Base-by-base conservation (phyloP, 176 grass and related monocot genomes). In the Juncus inflexus region DNA sequence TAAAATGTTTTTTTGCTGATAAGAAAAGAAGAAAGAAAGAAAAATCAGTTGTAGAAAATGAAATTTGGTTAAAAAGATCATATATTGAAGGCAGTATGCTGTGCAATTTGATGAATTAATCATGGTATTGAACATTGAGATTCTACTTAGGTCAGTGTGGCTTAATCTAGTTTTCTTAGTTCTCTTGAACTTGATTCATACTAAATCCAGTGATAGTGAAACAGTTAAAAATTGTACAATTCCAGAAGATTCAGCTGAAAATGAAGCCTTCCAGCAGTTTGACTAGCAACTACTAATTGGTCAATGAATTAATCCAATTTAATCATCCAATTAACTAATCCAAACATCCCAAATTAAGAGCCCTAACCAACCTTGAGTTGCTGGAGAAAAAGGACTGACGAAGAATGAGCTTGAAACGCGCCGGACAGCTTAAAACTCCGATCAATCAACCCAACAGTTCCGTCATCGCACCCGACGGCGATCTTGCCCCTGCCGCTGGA, bases 1-100 rank as follows among this genome's bases (percentile, higher is more conserved):
- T 54, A 99, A 83, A 67, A 84, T 79, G 85, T 92, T 92, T 42
- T 64, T 85, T 99, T 99, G 89, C 85, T 99, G 80, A 69, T 73
- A 55, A 77, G 57, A 69, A 10, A 84, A 79, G 43, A 16, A 71
- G 37, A n/a, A n/a, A 47, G 43, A 47, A 2, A 9, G 9, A 9
- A 47, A 47, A 47, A 2, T 47, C 43, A 47, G 43, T 9, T 6
- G 43, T 6, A 47, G 43, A 9, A 6, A 47, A 47, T 47, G 43
- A 9, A 47, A 47, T 47, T 47, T 47, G 43, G 43, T 47, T 47
- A 9, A 61, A 61, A 61, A 61, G 13, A 5, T 15, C 56, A 61
- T 6, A 6, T 47, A 47, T 47, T 28, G 19, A 28, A 28, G 19
- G 19, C 19, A 28, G 19, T 28, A 28, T 28, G 19, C 19, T 28